phyloP scores from a whole-genome alignment of 495 filamentous ascomycete species.

The Elasticomyces elasticus region DNA sequence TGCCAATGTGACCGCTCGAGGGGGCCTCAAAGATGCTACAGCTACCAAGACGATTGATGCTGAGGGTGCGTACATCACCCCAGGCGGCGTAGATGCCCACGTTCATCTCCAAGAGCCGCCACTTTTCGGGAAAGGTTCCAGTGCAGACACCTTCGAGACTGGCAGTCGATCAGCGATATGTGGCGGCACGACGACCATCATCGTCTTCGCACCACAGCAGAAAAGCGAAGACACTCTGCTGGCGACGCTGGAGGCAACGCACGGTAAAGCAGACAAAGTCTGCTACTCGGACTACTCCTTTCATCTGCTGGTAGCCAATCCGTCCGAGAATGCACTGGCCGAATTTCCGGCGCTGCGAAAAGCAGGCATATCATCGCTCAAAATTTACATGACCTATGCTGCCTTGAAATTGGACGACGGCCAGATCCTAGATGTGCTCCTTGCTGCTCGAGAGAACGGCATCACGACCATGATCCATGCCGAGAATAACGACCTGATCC shows the following conservation, averaged over 20 bases:
- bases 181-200: slow-evolving; percentile 49
- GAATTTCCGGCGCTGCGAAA: slow-evolving; percentile 37
- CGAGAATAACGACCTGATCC: slow-evolving; percentile 43
- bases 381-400: slow-evolving; percentile 56
- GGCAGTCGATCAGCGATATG: slow-evolving; percentile 47
- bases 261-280: slow-evolving; percentile 35
- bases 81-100: slow-evolving; percentile 33
- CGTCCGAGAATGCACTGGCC: slow-evolving; percentile 35
- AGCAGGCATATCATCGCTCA: slow-evolving; percentile 45
- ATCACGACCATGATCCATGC: slow-evolving; percentile 53
- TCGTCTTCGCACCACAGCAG: slow-evolving; percentile 47
- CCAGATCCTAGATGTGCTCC: slow-evolving; percentile 46
- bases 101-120: slow-evolving; percentile 36
- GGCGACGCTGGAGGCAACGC: slow-evolving; percentile 37
- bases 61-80: slow-evolving; percentile 38
- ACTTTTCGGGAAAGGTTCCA: slow-evolving; percentile 41
- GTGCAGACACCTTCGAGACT: slow-evolving; percentile 41
- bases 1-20: slow-evolving; percentile 34
- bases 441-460: slow-evolving; percentile 35
- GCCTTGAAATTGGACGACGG: slow-evolving; percentile 43
- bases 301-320: slow-evolving; percentile 47
- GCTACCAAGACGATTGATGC: slow-evolving; percentile 37
- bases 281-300: slow-evolving; percentile 51
- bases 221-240: slow-evolving; percentile 40
- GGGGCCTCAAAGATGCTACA: slow-evolving; percentile 23